A percentile compares a stretch with the other conserved stretches of the same genome.
phyloP scores from a whole-genome alignment of 179 eudicot species.

The Actinidia arguta region DNA sequence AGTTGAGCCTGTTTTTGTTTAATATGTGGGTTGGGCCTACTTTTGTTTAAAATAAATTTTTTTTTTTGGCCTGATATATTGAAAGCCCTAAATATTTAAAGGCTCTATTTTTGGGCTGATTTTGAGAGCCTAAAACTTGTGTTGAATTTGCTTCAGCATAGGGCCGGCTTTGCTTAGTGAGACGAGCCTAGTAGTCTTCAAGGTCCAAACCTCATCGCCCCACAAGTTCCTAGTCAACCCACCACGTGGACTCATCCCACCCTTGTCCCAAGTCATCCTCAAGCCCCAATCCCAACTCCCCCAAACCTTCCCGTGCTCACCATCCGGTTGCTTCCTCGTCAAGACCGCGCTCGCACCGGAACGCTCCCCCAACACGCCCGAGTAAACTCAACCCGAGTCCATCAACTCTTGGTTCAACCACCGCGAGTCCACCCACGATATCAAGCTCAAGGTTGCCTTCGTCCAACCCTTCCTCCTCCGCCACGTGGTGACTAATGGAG shows the following conservation, averaged over 20 bases:
- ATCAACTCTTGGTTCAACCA: constrained; percentile 42
- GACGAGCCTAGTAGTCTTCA: constrained; percentile 45
- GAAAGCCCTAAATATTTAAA: too few species aligned
- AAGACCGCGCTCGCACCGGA: constrained; percentile 36
- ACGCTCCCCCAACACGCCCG: constrained; percentile 23
- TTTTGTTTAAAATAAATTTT: too few species aligned
- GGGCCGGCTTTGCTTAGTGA: too few species aligned
- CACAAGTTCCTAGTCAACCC: constrained; percentile 64
- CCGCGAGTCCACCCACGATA: constrained; percentile 22
- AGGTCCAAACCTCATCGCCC: constrained; percentile 62
- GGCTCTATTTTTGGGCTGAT: too few species aligned
- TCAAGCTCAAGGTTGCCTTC: constrained; percentile 54
- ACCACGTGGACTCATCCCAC: constrained; percentile 52
- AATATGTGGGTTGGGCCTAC: too few species aligned
- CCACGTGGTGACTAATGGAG: constrained; percentile 43
- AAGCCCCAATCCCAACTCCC: constrained; percentile 56
- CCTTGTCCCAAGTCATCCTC: constrained; percentile 56
- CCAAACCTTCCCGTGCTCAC: constrained; percentile 48
- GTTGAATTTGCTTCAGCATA: too few species aligned
- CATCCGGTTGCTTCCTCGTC: constrained; percentile 56
- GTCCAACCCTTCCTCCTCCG: constrained; percentile 50
- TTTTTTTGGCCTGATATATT: too few species aligned
- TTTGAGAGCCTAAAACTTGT: too few species aligned
- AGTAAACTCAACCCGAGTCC: constrained; percentile 31
- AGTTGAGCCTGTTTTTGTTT: too few species aligned